Evolutionary conservation across 2,329 filamentous ascomycete genomes (phyloP).

Genomic region (Alternaria metachromatica): DNA sequence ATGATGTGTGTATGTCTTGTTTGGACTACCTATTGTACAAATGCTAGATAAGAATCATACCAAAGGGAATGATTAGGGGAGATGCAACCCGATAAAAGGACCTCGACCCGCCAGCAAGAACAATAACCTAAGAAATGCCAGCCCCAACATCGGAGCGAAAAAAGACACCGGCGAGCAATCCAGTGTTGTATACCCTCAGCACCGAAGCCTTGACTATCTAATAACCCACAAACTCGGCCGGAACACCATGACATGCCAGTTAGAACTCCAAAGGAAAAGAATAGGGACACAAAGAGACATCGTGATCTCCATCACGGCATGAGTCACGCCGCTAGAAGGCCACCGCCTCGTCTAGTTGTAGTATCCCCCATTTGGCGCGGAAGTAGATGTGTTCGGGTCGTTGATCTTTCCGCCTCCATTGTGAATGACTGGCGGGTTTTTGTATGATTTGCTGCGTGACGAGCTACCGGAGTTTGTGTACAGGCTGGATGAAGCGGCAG

Average conservation of each 20-base stretch:
- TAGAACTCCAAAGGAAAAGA: background rate
- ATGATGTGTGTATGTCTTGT: background rate
- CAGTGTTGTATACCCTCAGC: background rate
- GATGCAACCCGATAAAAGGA: constrained; percentile 10
- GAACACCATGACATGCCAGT: background rate
- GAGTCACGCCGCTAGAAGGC: background rate
- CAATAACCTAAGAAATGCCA: background rate
- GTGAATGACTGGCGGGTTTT: constrained; percentile 39
- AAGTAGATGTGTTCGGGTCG: constrained; percentile 39
- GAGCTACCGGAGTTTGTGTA: constrained; percentile 35
- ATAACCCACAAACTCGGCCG: background rate
- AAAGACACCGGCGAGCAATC: background rate
- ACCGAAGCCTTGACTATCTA: background rate
- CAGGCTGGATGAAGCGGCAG: constrained; percentile 28
- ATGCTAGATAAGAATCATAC: background rate
- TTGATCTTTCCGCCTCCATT: constrained; percentile 38
- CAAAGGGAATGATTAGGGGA: constrained; percentile 3
- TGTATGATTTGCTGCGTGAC: constrained; percentile 32
- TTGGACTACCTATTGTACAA: background rate
- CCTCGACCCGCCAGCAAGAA: background rate
- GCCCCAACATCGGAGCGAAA: background rate
- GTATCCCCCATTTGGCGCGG: constrained; percentile 38
- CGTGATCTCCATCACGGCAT: background rate
- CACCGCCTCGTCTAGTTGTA: constrained; percentile 26
- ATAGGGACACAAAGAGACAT: background rate